phyloP scores from a whole-genome alignment of 2,329 filamentous ascomycete species.

The Talaromyces marneffei region DNA sequence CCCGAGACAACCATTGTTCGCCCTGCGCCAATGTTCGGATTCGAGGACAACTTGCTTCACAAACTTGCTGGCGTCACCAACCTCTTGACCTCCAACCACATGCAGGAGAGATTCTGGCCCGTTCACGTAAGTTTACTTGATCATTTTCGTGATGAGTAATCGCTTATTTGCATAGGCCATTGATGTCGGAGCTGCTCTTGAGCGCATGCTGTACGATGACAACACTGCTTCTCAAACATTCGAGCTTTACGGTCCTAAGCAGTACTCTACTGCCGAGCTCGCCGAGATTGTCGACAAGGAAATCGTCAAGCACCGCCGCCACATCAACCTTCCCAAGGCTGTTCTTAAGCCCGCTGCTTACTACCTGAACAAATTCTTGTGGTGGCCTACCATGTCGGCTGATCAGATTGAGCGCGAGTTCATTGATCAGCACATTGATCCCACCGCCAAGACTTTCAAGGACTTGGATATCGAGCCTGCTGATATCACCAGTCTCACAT shows the following conservation, averaged over 20 bases:
- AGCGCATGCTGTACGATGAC: conserved; percentile 87
- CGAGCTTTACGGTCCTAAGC: conserved; percentile 87
- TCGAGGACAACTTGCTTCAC: conserved; percentile 86
- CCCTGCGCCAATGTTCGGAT: conserved; percentile 88
- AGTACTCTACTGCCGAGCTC: conserved; percentile 86
- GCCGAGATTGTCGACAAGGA: conserved; percentile 83
- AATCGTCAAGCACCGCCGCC: conserved; percentile 81
- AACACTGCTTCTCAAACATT: conserved; percentile 83
- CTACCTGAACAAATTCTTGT: conserved; percentile 73
- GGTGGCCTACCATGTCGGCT: conserved; percentile 78
- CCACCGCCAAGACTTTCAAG: conserved; percentile 87
- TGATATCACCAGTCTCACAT: conserved; percentile 80
- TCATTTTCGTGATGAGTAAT: not conserved
- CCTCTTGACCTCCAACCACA: conserved; percentile 83
- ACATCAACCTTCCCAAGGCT: conserved; percentile 82
- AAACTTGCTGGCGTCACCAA: conserved; percentile 75
- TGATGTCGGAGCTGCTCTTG: conserved; percentile 82
- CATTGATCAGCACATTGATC: conserved; percentile 87
- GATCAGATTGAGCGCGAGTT: conserved; percentile 91
- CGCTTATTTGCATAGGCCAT: conserved; percentile 55
- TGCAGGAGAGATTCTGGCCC: conserved; percentile 84
- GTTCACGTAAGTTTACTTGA: conserved; percentile 64
- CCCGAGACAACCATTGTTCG: conserved; percentile 96
- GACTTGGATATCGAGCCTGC: conserved; percentile 85
- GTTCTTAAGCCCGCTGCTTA: conserved; percentile 69